Evolutionary conservation across 2,329 filamentous ascomycete genomes (phyloP).

Genomic region (Aspergillus brunneoviolaceus): DNA sequence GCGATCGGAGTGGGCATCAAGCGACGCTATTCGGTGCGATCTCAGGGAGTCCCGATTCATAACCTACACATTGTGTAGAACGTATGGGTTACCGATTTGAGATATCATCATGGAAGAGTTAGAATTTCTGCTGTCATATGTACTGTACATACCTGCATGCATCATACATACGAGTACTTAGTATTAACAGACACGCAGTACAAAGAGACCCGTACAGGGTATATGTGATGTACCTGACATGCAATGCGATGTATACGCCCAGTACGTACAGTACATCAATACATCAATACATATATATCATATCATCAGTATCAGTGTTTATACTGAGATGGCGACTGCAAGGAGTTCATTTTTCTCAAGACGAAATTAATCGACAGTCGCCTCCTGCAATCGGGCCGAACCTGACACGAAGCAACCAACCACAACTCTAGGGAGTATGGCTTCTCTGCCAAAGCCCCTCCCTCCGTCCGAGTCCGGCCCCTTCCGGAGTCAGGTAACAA

Average conservation of each 20-base stretch:
- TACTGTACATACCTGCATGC: not conserved
- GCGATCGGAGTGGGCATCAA: constrained; percentile 72
- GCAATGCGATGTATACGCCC: too few species aligned
- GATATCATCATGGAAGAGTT: not conserved
- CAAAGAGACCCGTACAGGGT: too few species aligned
- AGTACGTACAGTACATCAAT: too few species aligned
- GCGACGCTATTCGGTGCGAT: constrained; percentile 76
- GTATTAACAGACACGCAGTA: too few species aligned
- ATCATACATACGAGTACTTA: not conserved
- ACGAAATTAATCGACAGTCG: not conserved
- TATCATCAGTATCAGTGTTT: too few species aligned
- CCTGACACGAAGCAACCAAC: not conserved
- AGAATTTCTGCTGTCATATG: not conserved
- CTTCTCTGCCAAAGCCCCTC: not conserved
- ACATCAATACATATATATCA: too few species aligned
- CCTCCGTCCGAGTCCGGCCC: not conserved
- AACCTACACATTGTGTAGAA: constrained; percentile 67
- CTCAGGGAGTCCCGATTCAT: constrained; percentile 72
- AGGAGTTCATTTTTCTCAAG: not conserved
- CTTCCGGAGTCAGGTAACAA: too few species aligned
- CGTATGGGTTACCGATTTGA: not conserved
- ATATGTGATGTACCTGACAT: too few species aligned
- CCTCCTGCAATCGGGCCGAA: not conserved
- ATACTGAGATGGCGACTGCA: too few species aligned
- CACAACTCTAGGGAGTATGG: too few species aligned